A percentile compares a stretch with the other conserved stretches of the same genome.
Conservation (phyloP, 441 rosid species). For the Pelargonium citronellum region DNA sequence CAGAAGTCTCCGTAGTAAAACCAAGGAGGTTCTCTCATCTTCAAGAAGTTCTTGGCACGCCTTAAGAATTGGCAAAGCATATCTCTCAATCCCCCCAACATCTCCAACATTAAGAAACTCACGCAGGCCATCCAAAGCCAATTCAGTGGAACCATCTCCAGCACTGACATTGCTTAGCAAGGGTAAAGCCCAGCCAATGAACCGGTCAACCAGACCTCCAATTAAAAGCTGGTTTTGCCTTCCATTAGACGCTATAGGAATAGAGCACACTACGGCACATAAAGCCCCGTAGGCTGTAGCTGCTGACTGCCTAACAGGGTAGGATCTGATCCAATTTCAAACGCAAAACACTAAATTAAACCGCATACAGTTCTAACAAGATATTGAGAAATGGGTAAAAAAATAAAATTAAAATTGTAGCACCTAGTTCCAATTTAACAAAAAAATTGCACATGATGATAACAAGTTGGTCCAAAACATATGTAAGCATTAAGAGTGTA, state of each 20-base stretch:
- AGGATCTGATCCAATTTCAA: constrained; percentile 44
- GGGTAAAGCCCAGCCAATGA: constrained; percentile 84
- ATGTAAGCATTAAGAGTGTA: background rate
- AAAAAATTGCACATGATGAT: background rate
- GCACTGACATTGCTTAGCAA: constrained; percentile 65
- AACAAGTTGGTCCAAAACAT: background rate
- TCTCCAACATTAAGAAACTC: constrained; percentile 86
- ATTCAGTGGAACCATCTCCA: constrained; percentile 58
- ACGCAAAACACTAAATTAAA: constrained; percentile 1
- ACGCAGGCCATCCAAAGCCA: constrained; percentile 69
- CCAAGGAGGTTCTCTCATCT: constrained; percentile 91
- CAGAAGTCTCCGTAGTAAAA: constrained; percentile 57
- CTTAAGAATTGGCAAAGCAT: constrained; percentile 70
- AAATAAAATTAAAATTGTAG: constrained; percentile 4
- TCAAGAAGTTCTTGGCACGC: constrained; percentile 89
- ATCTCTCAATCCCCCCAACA: constrained; percentile 72
- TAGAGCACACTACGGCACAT: constrained; percentile 70
- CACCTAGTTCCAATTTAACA: background rate
- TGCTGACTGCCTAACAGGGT: constrained; percentile 69
- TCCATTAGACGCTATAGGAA: constrained; percentile 65
- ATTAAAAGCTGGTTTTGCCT: constrained; percentile 81
- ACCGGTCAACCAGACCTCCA: constrained; percentile 71
- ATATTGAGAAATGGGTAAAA: background rate
- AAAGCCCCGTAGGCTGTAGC: constrained; percentile 80
- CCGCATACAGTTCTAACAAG: background rate